These are phyloP conservation scores for Calonectria pauciramosa DNA, from an alignment of 2,329 filamentous ascomycete species.

Conservation along the genomic window DNA sequence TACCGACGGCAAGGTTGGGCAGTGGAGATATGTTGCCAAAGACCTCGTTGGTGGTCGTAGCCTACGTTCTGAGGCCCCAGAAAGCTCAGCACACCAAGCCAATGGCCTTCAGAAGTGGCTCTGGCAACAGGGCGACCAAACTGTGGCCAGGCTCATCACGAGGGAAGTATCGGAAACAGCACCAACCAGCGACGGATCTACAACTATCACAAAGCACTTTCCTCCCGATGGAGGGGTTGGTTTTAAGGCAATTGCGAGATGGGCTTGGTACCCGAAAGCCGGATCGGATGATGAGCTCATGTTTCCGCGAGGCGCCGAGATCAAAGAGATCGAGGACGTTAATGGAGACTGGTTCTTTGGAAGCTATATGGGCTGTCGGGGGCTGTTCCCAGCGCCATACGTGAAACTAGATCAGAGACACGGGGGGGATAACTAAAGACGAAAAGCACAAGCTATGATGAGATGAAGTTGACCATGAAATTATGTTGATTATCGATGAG, in stretches of 20 bases:
- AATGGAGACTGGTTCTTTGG: conserved; percentile 95
- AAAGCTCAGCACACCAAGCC: conserved; percentile 48
- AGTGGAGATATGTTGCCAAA: conserved; percentile 75
- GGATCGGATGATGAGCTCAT: conserved; percentile 80
- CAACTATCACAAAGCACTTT: conserved; percentile 58
- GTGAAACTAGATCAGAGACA: conserved; percentile 64
- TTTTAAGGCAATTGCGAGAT: conserved; percentile 73
- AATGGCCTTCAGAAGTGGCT: conserved; percentile 63
- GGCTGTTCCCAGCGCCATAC: conserved; percentile 86
- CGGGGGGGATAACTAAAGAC: conserved; percentile 13
- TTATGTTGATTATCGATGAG: conserved; percentile 3
- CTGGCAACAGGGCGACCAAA: conserved; percentile 61
- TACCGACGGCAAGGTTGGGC: conserved; percentile 75
- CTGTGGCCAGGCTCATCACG: conserved; percentile 63
- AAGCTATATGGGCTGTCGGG: conserved; percentile 83
- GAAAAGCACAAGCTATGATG: conserved; percentile 12
- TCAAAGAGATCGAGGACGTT: conserved; percentile 86
- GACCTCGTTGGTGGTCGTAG: conserved; percentile 84
- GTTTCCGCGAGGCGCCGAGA: conserved; percentile 87
- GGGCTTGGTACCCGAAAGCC: conserved; percentile 82
- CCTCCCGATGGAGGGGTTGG: conserved; percentile 84
- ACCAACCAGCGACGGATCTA: conserved; percentile 48
- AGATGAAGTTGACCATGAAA: not conserved
- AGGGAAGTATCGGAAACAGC: conserved; percentile 63
- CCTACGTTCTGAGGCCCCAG: conserved; percentile 71